These are phyloP conservation scores for Serendipita vermifera DNA, from an alignment of 768 basidiomycete species.

Conservation along the genomic window DNA sequence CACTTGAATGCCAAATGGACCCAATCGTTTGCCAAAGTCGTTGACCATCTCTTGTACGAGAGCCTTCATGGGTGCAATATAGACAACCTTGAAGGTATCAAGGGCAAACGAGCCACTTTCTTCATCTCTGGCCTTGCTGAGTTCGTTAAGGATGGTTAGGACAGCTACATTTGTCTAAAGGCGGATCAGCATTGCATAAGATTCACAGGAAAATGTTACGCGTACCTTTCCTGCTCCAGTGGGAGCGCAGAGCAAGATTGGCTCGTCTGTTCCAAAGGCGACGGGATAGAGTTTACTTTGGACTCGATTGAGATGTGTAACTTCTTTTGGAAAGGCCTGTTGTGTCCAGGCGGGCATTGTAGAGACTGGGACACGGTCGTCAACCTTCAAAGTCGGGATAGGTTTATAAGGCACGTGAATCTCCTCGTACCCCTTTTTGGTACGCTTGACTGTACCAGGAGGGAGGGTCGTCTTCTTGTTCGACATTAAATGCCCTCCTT, in stretches of 20 bases:
- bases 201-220: background rate
- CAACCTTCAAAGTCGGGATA: slow-evolving; percentile 39
- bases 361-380: slow-evolving; percentile 58
- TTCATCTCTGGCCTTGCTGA: slow-evolving; percentile 77
- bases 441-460: slow-evolving; percentile 93
- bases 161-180: slow-evolving; percentile 92
- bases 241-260: slow-evolving; percentile 89
- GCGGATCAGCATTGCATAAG: slow-evolving; percentile 16
- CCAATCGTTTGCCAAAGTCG: slow-evolving; percentile 73
- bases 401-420: slow-evolving; percentile 91
- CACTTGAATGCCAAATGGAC: slow-evolving; percentile 61
- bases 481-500: slow-evolving; percentile 94
- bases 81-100: slow-evolving; percentile 89
- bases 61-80: slow-evolving; percentile 98
- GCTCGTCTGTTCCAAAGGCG: slow-evolving; percentile 91
- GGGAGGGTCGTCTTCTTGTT: slow-evolving; percentile 98
- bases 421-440: slow-evolving; percentile 94
- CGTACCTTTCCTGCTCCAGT: slow-evolving; percentile 96
- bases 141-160: slow-evolving; percentile 83
- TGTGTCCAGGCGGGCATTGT: slow-evolving; percentile 77
- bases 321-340: slow-evolving; percentile 60
- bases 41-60: slow-evolving; percentile 98
- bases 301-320: slow-evolving; percentile 71
- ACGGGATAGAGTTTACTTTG: slow-evolving; percentile 89
- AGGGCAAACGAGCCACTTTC: slow-evolving; percentile 69